Evolutionary conservation across 225 moss, liverwort and hornwort species (phyloP), one percentile per base, ranked within the genome.

Genomic region (Asterella californica): DNA sequence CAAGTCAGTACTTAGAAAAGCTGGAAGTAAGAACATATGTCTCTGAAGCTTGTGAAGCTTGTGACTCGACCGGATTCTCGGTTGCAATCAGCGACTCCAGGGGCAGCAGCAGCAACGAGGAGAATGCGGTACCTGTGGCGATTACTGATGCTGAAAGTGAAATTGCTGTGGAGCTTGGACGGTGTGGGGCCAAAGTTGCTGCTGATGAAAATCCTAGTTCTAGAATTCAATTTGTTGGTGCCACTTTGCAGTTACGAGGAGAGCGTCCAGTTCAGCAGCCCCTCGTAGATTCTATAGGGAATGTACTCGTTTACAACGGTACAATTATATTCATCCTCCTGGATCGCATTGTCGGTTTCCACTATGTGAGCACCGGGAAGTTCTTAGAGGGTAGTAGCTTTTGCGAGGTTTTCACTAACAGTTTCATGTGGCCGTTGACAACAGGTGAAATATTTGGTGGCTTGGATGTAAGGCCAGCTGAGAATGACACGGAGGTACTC

Each of bases 361-460:
- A 34, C 37, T 53, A 24, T n/a, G 70, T 22, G 48, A 55, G 19
- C 21, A 32, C 18, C 10, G 12, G 24, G n/a, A 50, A 4, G 49
- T 15, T 15, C n/a, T 24, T 5, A 37, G 8, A 24, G 70, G 47
- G 4, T 71, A 30, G 2, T 21, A 71, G 21, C 0, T 0, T 36
- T 21, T 14, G 61, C 0, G 27, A 11, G 6, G 19, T 6, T n/a
- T 9, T 27, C n/a, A 61, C n/a, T 61, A 21, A 61, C 61, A 25
- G 9, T 61, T 25, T 2, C 61, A 9, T 61, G 12, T 65, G 64
- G 63, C 4, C 45, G 12, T 6, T 64, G 2, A 25, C 53, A 55
- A 66, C 90, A 96, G 96, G 96, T 79, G 94, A 96, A 81, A 76
- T 94, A 10, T 96, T 96, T 79, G 94, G 90, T 75, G 96, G 96